Evolutionary conservation across 2,329 filamentous ascomycete species (phyloP), one percentile per base, ranked within the genome.

Genomic region (Ambrosiella xylebori): DNA sequence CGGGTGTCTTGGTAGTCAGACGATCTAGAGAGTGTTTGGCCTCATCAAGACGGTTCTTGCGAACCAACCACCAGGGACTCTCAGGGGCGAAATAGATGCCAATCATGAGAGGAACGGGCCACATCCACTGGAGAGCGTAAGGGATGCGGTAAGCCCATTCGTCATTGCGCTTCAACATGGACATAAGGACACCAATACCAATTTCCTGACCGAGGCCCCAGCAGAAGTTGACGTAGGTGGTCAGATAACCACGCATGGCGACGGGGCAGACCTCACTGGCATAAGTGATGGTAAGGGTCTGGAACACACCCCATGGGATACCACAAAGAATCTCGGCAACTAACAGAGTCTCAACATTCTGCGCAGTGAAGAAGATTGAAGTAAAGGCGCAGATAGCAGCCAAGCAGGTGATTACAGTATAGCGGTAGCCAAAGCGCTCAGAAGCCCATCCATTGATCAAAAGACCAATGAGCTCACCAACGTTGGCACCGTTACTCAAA

Each of bases 151-250:
- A 85, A 0, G 80, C 78, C 81, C 81, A 85, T 67, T 86, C 74
- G 63, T 86, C 82, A 4, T 77, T 67, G 50, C 83, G 77, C 65
- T 75, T 70, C 41, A 86, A 70, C 74, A 87, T 84, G 62, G 77
- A 74, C 66, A 80, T 81, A 64, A 88, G 83, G 60, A 86, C 84
- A n/a, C 82, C 84, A 57, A 85, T 83, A 49, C 81, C 84, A 57
- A 88, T 82, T 59, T 84, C 73, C 68, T 88, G 84, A 15, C 85
- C 85, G n/a, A 87, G 71, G 39, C 82, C 84, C 83, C 84, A 88
- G 74, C 84, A 87, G 65, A 85, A 82, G 71, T 86, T 86, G 69
- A 86, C 80, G 62, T 86, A 88, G 6, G 84, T 86, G 0, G 84
- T 87, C 62, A 85, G 70, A 65, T 84, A 85, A 57, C 83, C 83